Base-by-base conservation (phyloP, 2,329 filamentous ascomycete species). In the Mollisiaceae sp. region DNA sequence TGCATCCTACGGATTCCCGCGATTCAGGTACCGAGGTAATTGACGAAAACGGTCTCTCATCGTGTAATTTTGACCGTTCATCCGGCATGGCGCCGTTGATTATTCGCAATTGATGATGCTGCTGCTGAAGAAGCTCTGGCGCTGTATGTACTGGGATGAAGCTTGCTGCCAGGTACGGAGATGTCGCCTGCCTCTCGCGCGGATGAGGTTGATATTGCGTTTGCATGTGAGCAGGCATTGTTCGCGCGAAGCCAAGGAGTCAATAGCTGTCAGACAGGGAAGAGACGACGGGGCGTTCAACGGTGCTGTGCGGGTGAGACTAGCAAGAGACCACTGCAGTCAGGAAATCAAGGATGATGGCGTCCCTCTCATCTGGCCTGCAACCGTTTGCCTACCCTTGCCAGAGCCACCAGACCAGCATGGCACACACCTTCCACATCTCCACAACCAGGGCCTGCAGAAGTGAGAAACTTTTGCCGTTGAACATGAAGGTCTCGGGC, bases 161-260 rank as follows among this genome's bases (percentile, higher is more conserved):
- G 41, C 56, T 70, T 59, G 60, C 61, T 67, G 62, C 63, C 35
- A 67, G 67, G 68, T 65, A 70, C 64, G 60, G 45, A 60, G 32
- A 32, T 57, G 54, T 47, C 43, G 50, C 50, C 50, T 32, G 22
- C 14, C 24, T 50, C 9, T 20, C 22, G 27, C 24, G 24, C 11
- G 45, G 59, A 67, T 69, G 65, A 69, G 63, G 69, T 71, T 69
- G 69, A 71, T 65, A 69, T 71, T 70, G 65, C 68, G 62, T 68
- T 69, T 66, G 60, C 65, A 64, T 64, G 59, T 52, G 56, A 60
- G 63, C 69, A 68, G 63, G 69, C 66, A 68, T 69, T 38, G 39
- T 59, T 47, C 35, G 60, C 60, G 60, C 38, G 41, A 32, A 38
- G 50, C 47, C 64, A 32, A 6, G 60, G 54, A 43, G 36, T 47